These are phyloP conservation scores for Ophioceras dolichostomum DNA, from an alignment of 2,329 filamentous ascomycete species.

Conservation along the genomic window DNA sequence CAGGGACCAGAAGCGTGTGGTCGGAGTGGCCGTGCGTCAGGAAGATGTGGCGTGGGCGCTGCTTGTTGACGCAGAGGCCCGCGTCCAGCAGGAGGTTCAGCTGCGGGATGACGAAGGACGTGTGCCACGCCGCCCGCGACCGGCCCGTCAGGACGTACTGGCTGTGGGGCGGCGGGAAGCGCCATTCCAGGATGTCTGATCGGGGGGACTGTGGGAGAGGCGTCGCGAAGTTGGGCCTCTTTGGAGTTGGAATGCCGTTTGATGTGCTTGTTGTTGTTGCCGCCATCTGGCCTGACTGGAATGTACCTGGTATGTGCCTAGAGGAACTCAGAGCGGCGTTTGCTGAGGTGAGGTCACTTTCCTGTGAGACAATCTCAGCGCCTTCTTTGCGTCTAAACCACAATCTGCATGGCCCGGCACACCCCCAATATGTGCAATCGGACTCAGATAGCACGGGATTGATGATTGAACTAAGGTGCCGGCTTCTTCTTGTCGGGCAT, in stretches of 20 bases:
- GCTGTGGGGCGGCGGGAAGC: slow-evolving; percentile 27
- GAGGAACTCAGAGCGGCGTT: too few species aligned
- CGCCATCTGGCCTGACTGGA: neutral
- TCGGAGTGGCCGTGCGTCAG: slow-evolving; percentile 36
- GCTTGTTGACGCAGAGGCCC: slow-evolving; percentile 30
- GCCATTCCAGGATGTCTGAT: slow-evolving; percentile 32
- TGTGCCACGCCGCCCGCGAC: slow-evolving; percentile 38
- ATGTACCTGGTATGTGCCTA: neutral
- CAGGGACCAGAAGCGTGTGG: slow-evolving; percentile 28
- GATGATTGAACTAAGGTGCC: too few species aligned
- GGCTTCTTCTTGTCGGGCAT: too few species aligned
- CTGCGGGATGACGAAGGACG: slow-evolving; percentile 35
- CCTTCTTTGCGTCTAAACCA: too few species aligned
- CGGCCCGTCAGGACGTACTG: slow-evolving; percentile 30
- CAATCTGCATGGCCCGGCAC: too few species aligned
- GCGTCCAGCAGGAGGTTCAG: slow-evolving; percentile 37
- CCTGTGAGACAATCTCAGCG: too few species aligned
- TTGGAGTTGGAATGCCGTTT: neutral
- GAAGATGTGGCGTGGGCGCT: slow-evolving; percentile 34
- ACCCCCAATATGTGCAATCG: too few species aligned
- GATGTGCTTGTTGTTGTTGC: neutral
- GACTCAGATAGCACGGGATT: too few species aligned
- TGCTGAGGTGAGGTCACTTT: too few species aligned
- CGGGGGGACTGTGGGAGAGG: slow-evolving; percentile 29
- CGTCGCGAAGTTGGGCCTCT: slow-evolving; percentile 21